Evolutionary conservation across 2,329 filamentous ascomycete genomes (phyloP).

Genomic region (Hymenoscyphus salicellus): DNA sequence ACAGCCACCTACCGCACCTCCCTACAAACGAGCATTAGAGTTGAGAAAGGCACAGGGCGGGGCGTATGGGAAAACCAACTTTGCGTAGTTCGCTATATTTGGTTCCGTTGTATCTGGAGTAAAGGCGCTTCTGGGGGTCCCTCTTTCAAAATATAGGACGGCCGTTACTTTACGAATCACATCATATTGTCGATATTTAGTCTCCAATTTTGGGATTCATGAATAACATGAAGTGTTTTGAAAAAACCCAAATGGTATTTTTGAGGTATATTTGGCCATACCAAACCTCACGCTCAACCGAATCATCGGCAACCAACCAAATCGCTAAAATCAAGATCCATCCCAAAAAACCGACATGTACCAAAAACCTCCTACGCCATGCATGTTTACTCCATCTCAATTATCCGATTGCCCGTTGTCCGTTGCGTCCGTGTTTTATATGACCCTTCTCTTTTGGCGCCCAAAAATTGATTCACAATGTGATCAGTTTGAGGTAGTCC

Average conservation of each 20-base stretch:
- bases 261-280: background rate
- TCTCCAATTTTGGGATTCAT: background rate
- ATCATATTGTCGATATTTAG: background rate
- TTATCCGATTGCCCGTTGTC: background rate
- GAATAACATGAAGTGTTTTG: background rate
- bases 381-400: background rate
- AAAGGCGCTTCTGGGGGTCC: no score
- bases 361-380: constrained; percentile 1
- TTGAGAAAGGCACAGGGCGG: constrained; percentile 73
- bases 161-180: background rate
- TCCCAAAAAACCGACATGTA: background rate
- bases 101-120: no score
- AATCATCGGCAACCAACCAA: background rate
- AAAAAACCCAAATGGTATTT: background rate
- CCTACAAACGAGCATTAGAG: constrained; percentile 88
- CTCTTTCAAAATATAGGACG: background rate
- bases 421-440: background rate
- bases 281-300: background rate
- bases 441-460: background rate
- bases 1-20: constrained; percentile 91
- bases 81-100: constrained; percentile 11
- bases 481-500: constrained; percentile 68
- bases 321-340: background rate
- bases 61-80: constrained; percentile 43
- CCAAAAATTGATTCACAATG: constrained; percentile 46